Evolutionary conservation across 306 rosid species (phyloP).

Genomic region (Gillenia trifoliata): DNA sequence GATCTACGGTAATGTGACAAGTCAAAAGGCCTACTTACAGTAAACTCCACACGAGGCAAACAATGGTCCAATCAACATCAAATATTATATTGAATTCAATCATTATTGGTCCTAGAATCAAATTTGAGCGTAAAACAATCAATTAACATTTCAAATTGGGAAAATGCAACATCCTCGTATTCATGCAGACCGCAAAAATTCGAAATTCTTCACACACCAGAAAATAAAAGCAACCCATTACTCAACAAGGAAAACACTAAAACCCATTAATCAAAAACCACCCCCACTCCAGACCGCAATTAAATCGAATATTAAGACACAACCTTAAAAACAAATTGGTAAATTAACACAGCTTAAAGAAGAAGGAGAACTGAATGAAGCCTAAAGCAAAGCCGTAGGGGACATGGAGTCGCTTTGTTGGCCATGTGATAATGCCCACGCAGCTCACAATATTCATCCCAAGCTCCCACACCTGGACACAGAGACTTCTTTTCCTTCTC

Average conservation of each 20-base stretch:
- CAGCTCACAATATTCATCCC: conserved; percentile 94
- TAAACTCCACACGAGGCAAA: not conserved
- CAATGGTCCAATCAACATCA: not conserved
- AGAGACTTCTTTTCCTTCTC: not conserved
- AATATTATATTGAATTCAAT: not conserved
- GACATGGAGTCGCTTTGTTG: conserved; percentile 94
- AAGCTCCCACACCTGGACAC: conserved; percentile 62
- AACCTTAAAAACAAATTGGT: not conserved
- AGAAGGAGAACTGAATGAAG: conserved; percentile 44
- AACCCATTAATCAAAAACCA: too few species aligned
- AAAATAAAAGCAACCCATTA: too few species aligned
- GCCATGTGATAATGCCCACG: conserved; percentile 90
- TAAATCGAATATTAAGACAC: not conserved
- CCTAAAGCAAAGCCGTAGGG: conserved; percentile 60
- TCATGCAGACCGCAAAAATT: too few species aligned
- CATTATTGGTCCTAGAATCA: not conserved
- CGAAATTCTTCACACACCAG: too few species aligned
- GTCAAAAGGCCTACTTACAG: not conserved
- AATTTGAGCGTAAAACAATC: not conserved
- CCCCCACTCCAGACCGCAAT: not conserved
- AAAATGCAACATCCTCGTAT: too few species aligned
- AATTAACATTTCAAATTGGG: too few species aligned
- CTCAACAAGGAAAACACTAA: too few species aligned
- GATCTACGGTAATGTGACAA: not conserved
- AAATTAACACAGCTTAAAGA: not conserved